Evolutionary conservation across 495 filamentous ascomycete genomes (phyloP), one percentile per base, ranked within the genome.

Genomic region (Podospora pseudocomata): DNA sequence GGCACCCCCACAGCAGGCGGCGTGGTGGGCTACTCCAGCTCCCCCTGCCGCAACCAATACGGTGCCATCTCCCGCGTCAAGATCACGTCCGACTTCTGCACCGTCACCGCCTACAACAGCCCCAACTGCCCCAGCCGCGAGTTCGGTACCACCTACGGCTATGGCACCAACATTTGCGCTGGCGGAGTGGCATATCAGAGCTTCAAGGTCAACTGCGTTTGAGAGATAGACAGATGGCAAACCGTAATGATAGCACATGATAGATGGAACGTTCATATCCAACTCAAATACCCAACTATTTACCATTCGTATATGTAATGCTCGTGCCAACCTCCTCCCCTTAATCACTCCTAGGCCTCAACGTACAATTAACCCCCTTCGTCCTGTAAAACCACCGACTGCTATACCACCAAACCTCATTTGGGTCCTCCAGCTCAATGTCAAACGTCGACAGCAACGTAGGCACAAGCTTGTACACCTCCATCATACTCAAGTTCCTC

Each of bases 381-480:
- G 34, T 70, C 28, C 72, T 59, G 32, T 70, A 72, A 62, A 74
- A 72, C 70, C 72, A 74, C 65, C 70, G 66, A 32, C 65, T 66
- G 2, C 65, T 66, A 6, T 67, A 66, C 70, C 70, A 74, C 74
- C 68, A 76, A 28, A 49, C 20, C 70, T 71, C 69, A 13, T 70
- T 34, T 2, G 49, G 63, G 54, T 76, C 67, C 55, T 28, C 56
- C 65, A 74, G 13, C 67, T 61, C 72, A 16, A 76, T 73, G 57
- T 88, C 85, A 89, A 64, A 83, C 74, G 39, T 83, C 76, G 65
- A 62, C 67, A 90, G 79, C 65, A 91, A 80, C 65, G 85, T 86
- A 44, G 88, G 86, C 63, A 90, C 83, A 6, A 90, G 71, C 75
- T 91, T 91, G 68, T 86, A 86, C 28, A 90, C 82, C 79, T 91